A percentile compares a stretch with the other conserved stretches of the same genome.
phyloP scores from a whole-genome alignment of 768 basidiomycete genomes.

The Leucosporidium creatinivorum region DNA sequence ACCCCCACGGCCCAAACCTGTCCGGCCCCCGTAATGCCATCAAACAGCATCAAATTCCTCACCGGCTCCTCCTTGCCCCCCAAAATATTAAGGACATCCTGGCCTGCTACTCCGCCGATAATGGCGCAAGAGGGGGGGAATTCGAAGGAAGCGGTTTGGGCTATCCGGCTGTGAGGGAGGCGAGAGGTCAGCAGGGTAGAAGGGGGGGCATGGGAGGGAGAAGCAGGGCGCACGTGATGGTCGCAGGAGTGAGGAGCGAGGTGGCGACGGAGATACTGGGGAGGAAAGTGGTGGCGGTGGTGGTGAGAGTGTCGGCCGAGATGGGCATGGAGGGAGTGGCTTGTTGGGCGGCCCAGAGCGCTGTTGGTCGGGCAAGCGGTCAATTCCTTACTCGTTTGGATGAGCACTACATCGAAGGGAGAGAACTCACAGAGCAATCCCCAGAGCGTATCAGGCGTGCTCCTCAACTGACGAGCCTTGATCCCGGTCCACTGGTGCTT shows the following conservation, averaged over 20 bases:
- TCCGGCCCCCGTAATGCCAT: slow-evolving; percentile 70
- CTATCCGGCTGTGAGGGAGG: slow-evolving; percentile 52
- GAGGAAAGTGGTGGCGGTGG: background rate
- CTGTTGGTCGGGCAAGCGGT: slow-evolving; percentile 55
- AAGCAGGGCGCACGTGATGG: slow-evolving; percentile 54
- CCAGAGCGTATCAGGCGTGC: slow-evolving; percentile 48
- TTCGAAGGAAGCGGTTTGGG: slow-evolving; percentile 61
- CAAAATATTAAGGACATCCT: slow-evolving; percentile 87
- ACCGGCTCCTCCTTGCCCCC: slow-evolving; percentile 86
- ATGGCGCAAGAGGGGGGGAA: slow-evolving; percentile 92
- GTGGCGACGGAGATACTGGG: slow-evolving; percentile 1
- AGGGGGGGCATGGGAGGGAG: slow-evolving; percentile 14
- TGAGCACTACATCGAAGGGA: background rate
- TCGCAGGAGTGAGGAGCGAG: slow-evolving; percentile 48
- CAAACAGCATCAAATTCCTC: slow-evolving; percentile 83
- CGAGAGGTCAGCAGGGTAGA: background rate
- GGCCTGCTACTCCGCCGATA: slow-evolving; percentile 85
- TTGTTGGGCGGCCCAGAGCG: slow-evolving; percentile 55
- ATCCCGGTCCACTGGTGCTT: slow-evolving; percentile 60
- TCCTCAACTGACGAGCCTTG: slow-evolving; percentile 37
- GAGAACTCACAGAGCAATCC: slow-evolving; percentile 56
- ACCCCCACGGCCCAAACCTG: slow-evolving; percentile 47
- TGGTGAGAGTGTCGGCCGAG: background rate
- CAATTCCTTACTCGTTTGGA: background rate
- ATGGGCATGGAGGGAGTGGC: background rate